Conservation (phyloP, 106 monocot genomes). For the Cymbidium sinense region DNA sequence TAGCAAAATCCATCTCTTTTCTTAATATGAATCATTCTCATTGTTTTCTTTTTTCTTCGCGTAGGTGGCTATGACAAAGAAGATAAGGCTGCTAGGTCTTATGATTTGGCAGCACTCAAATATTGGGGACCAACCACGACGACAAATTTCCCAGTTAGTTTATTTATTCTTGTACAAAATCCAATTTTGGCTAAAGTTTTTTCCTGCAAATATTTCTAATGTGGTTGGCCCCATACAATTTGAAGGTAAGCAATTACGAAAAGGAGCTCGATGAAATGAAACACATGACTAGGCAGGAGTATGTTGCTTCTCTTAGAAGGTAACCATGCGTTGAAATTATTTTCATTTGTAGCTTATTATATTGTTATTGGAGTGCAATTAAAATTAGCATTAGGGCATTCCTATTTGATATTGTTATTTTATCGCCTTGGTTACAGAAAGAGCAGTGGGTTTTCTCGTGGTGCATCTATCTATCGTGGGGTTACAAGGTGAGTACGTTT, state of each 20-base stretch:
- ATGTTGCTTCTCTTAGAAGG: conserved; percentile 74
- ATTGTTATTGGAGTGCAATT: neutral
- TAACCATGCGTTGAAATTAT: neutral
- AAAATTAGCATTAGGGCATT: neutral
- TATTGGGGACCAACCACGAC: conserved; percentile 95
- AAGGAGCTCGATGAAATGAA: conserved; percentile 77
- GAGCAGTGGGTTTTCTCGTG: conserved; percentile 97
- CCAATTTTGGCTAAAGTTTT: neutral
- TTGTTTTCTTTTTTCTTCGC: neutral
- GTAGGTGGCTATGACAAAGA: conserved; percentile 89
- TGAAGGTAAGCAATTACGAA: conserved; percentile 58
- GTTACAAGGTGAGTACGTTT: conserved; percentile 70
- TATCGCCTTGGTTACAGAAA: conserved; percentile 46
- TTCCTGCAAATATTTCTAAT: neutral
- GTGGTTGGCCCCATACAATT: neutral
- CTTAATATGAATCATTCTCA: neutral
- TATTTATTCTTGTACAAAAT: neutral
- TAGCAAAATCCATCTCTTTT: neutral
- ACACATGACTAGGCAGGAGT: conserved; percentile 69
- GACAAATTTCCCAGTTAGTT: conserved; percentile 84
- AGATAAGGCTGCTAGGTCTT: conserved; percentile 89
- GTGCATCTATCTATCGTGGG: conserved; percentile 93
- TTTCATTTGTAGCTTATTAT: too few species aligned
- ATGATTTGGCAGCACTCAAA: conserved; percentile 94
- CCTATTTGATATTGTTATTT: neutral